Conservation (phyloP, 768 basidiomycete genomes). For the Mycena kentingensis region DNA sequence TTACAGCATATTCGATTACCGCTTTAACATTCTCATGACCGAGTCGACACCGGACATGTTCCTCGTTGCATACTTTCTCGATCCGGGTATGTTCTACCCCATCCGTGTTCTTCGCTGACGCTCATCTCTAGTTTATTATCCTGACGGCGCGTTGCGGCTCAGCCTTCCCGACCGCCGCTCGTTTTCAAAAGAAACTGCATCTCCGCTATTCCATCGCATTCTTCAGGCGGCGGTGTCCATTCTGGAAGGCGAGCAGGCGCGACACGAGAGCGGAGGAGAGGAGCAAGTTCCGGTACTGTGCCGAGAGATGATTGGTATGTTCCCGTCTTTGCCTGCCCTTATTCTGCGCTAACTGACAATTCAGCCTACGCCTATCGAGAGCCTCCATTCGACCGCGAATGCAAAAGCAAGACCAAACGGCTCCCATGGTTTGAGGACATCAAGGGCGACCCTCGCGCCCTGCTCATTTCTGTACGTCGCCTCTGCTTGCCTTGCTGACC, state of each 20-base stretch:
- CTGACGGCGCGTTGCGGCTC: neutral
- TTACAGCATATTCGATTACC: slow-evolving; percentile 2
- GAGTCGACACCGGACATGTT: slow-evolving; percentile 12
- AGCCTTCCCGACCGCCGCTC: neutral
- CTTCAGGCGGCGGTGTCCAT: neutral
- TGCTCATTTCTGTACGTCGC: neutral
- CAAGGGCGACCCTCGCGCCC: neutral
- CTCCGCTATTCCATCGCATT: neutral
- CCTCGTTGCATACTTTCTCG: slow-evolving; percentile 8
- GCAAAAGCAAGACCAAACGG: too few relatives aligned
- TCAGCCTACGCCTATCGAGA: too few relatives aligned
- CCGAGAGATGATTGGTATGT: too few relatives aligned
- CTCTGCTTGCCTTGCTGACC: too few relatives aligned
- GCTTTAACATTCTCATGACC: slow-evolving; percentile 14
- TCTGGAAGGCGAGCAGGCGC: neutral
- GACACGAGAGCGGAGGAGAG: neutral
- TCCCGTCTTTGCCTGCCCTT: too few relatives aligned
- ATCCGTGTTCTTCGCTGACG: too few relatives aligned
- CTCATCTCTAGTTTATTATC: neutral
- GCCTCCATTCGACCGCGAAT: too few relatives aligned
- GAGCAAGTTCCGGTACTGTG: too few relatives aligned
- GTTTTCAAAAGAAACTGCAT: neutral
- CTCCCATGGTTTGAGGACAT: too few relatives aligned
- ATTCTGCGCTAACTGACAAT: too few relatives aligned
- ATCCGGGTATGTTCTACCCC: slow-evolving; percentile 1